Percentiles rank a stretch among this genome's conserved stretches.
Evolutionary conservation across 768 basidiomycete species (phyloP).

Genomic region (Trametes cingulata): DNA sequence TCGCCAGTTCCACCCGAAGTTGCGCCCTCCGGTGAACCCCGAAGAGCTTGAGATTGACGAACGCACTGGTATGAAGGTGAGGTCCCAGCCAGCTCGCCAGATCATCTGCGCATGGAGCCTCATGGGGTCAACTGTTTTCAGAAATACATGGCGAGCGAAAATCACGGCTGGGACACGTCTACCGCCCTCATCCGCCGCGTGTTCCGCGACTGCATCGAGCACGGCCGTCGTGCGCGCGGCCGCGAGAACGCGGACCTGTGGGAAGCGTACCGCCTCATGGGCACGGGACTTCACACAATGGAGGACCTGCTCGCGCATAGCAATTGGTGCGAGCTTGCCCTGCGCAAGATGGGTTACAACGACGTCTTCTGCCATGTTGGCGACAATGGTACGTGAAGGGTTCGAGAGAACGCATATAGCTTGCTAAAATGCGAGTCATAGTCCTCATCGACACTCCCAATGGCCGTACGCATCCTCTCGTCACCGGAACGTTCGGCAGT

Average conservation of each 20-base stretch:
- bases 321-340: conserved; percentile 77
- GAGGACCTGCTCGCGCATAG: conserved; percentile 79
- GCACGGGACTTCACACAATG: conserved; percentile 65
- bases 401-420: neutral
- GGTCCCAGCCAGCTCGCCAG: neutral
- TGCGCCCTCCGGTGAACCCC: conserved; percentile 73
- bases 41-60: conserved; percentile 75
- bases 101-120: neutral
- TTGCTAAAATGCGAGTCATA: conserved; percentile 6
- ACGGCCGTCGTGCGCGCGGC: conserved; percentile 58
- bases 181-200: conserved; percentile 65
- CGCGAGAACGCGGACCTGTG: conserved; percentile 56
- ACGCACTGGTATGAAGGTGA: conserved; percentile 79
- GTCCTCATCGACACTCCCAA: conserved; percentile 50
- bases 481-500: conserved; percentile 67
- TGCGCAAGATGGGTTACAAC: conserved; percentile 66
- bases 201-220: conserved; percentile 64
- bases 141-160: conserved; percentile 80
- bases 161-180: conserved; percentile 72
- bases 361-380: conserved; percentile 84
- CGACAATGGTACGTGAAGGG: conserved; percentile 43
- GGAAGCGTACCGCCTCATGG: conserved; percentile 72
- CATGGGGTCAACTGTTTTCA: conserved; percentile 26
- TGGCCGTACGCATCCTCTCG: conserved; percentile 59
- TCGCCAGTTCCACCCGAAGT: conserved; percentile 65